These are phyloP conservation scores for Alternaria longipes DNA, from an alignment of 2,329 filamentous ascomycete species.

Conservation along the genomic window DNA sequence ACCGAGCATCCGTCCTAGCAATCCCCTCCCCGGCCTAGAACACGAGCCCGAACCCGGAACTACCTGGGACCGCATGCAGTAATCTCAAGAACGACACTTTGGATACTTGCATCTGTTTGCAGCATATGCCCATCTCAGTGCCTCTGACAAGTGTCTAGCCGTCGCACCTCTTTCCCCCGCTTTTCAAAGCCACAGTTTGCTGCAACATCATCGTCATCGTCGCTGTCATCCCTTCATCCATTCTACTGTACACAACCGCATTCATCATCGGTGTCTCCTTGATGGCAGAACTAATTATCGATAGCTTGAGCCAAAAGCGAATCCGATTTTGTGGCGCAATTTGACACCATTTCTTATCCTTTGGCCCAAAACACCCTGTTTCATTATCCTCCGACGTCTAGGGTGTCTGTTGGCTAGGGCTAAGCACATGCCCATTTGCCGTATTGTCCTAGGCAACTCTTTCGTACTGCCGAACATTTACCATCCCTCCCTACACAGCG, in stretches of 20 bases:
- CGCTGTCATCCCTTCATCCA: not conserved
- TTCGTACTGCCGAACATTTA: not conserved
- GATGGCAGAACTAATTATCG: not conserved
- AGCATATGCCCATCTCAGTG: not conserved
- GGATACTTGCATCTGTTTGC: not conserved
- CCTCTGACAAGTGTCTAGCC: not conserved
- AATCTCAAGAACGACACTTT: not conserved
- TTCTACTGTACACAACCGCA: not conserved
- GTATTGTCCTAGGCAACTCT: not conserved
- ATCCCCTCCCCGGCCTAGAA: conserved; percentile 5
- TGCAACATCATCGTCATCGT: not conserved
- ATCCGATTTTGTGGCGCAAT: not conserved
- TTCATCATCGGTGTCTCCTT: not conserved
- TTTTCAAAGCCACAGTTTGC: not conserved
- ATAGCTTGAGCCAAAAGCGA: conserved; percentile 1
- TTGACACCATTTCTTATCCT: not conserved
- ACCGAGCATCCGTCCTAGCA: conserved; percentile 6
- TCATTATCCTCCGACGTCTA: conserved; percentile 23
- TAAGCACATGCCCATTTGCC: not conserved
- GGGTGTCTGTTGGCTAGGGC: conserved; percentile 1
- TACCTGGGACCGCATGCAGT: not conserved
- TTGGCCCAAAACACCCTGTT: not conserved
- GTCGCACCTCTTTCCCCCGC: not conserved
- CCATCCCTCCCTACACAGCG: no score
- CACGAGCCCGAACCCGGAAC: not conserved